Base-by-base conservation (phyloP, 345 rosid species). In the Eucalyptus brandiana region DNA sequence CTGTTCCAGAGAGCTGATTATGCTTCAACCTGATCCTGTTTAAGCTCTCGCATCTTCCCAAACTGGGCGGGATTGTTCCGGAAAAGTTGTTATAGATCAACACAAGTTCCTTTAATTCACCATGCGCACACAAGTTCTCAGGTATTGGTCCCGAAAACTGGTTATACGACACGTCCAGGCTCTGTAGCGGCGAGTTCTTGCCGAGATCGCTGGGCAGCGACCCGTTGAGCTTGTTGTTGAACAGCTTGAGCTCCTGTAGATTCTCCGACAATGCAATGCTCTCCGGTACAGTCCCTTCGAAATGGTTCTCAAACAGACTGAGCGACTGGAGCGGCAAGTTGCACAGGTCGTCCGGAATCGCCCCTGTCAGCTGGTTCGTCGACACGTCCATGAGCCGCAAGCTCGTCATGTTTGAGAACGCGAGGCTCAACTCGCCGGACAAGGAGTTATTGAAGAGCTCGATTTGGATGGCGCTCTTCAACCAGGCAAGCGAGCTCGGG, bases 361-460 rank as follows among this genome's bases (percentile, higher is more conserved):
- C 86, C 87, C 99, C 99, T 0, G 90, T 92, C 87, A 97, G 88
- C 88, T 91, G 69, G 91, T 97, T 97, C 93, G 47, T 92, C 16
- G 99, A 95, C 18, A 91, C 96, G 90, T 97, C 99, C 37, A 98
- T 89, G 47, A 95, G 80, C 83, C 89, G 90, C 54, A 97, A 60
- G 44, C 3, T 87, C 69, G 96, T 95, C 93, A 94, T 30, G 87
- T 96, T 97, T 19, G 87, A 92, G 93, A 95, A 90, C 4, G 88
- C 91, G 56, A 56, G 58, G 12, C 96, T 97, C 86, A 97, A 92
- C 89, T 91, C 94, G 30, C 99, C 98, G 9, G 98, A 92, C 54
- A 97, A 88, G 8, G 95, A 92, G 94, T 97, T 97, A 32, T 93
- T 88, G 88, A n/a, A 97, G 42, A 97, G 91, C 95, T 97, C 99